Evolutionary conservation across 805 yeast species (phyloP), one percentile per base, ranked within the genome.

Genomic region (Saccharomycopsis sp.): DNA sequence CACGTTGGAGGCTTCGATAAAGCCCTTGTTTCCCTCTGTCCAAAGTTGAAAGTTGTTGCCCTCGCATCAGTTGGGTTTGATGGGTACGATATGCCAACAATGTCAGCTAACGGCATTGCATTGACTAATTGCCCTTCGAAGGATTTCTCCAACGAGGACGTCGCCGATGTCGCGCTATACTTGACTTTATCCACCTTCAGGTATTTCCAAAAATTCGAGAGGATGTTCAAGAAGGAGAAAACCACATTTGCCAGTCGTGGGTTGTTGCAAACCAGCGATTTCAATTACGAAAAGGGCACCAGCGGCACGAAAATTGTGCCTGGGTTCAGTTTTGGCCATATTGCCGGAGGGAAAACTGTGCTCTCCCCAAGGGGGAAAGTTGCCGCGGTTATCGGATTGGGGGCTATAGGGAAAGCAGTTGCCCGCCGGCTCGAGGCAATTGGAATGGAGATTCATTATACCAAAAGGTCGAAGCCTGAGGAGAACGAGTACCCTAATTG

Each of bases 91-190:
- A 61, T 68, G 0, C 60, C 54, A 0, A 62, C 60, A 1, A 59
- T 79, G 62, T 56, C 60, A 4, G 53, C 58, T 8, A 58, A 61
- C 35, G 66, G 64, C 1, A 70, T 78, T 20, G 53, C 59, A 28
- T 57, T 79, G 48, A 73, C 74, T 51, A 46, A 50, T 23, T 59
- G 66, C 40, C 63, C 75, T 58, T 48, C 62, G 2, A 78, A 77
- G 0, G 74, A 81, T 2, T 27, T 31, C 20, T 27, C 44, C 17
- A 37, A 32, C 31, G 76, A 71, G 37, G 80, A 81, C 17, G 85
- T 80, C 13, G 84, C 83, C 2, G 85, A 80, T 51, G 66, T 77
- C 50, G 83, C 72, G 1, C 58, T 79, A 52, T 78, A 71, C 69
- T 73, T 73, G 51, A 64, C 78, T 1, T 56, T 79, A 48, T 71